A percentile compares a stretch with the other conserved stretches of the same genome.
These are phyloP conservation scores for Zygnema circumcarinatum DNA, from an alignment of 139 green algal species.

Conservation along the genomic window DNA sequence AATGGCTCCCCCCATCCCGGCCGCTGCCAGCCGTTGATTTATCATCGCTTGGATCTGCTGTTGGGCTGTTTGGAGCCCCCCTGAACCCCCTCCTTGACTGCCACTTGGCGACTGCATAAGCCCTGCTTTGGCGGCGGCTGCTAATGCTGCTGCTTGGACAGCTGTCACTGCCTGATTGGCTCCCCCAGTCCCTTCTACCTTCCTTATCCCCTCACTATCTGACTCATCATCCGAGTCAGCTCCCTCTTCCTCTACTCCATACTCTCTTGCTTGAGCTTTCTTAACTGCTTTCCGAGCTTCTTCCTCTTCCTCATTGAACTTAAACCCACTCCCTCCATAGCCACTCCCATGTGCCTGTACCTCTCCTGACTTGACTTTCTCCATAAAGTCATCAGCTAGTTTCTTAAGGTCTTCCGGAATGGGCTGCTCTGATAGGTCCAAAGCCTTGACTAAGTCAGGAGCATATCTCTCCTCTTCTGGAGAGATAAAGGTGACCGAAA, in stretches of 20 bases:
- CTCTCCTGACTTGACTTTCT: slow-evolving; percentile 80
- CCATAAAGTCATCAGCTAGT: slow-evolving; percentile 79
- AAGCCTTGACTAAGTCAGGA: slow-evolving; percentile 92
- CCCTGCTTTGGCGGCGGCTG: neutral
- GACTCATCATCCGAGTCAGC: slow-evolving; percentile 68
- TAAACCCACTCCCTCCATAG: slow-evolving; percentile 94
- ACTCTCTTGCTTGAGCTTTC: slow-evolving; percentile 65
- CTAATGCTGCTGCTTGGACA: slow-evolving; percentile 6
- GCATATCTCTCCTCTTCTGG: slow-evolving; percentile 85
- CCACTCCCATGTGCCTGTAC: slow-evolving; percentile 80
- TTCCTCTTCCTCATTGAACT: slow-evolving; percentile 92
- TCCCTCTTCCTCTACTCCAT: slow-evolving; percentile 62
- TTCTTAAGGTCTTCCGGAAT: slow-evolving; percentile 79
- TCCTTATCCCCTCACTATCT: slow-evolving; percentile 57
- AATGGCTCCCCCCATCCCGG: neutral
- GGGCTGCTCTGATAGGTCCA: slow-evolving; percentile 78
- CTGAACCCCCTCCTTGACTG: neutral
- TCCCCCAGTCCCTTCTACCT: slow-evolving; percentile 15
- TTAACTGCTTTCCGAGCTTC: slow-evolving; percentile 67
- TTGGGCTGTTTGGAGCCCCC: neutral
- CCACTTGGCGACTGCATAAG: neutral
- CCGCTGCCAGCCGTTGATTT: neutral
- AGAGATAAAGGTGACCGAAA: slow-evolving; percentile 93
- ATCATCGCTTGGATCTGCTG: neutral
- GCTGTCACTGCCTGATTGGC: slow-evolving; percentile 6